phyloP scores from a whole-genome alignment of 2,329 filamentous ascomycete genomes.

The Aspergillus pseudoterreus region DNA sequence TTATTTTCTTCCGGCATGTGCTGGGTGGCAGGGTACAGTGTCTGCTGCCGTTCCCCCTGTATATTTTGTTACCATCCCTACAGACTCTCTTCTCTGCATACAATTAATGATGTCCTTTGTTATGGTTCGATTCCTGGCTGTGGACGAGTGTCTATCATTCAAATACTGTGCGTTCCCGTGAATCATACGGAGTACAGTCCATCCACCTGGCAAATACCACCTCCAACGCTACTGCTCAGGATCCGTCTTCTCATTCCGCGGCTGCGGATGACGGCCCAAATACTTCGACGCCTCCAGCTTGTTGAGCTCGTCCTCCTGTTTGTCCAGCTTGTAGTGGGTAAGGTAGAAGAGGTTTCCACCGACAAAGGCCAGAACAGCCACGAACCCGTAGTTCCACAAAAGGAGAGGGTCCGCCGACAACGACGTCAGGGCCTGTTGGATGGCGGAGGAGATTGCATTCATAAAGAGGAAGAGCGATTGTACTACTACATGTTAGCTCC shows the following conservation, averaged over 20 bases:
- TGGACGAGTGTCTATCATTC: too few species aligned
- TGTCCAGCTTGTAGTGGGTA: slow-evolving; percentile 60
- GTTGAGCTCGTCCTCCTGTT: slow-evolving; percentile 67
- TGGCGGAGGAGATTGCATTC: slow-evolving; percentile 63
- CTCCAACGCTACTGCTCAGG: background rate
- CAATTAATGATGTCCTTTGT: background rate
- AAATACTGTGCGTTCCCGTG: too few species aligned
- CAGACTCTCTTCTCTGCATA: slow-evolving; percentile 1
- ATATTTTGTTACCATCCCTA: background rate
- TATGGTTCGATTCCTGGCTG: background rate
- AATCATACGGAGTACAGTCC: too few species aligned
- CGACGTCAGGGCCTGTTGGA: slow-evolving; percentile 64
- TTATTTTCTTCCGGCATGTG: background rate
- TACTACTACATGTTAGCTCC: slow-evolving; percentile 38
- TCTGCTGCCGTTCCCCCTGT: background rate
- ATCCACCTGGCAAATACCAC: background rate
- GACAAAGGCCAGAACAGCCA: slow-evolving; percentile 60
- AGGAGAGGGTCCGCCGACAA: slow-evolving; percentile 63
- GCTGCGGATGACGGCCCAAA: slow-evolving; percentile 10
- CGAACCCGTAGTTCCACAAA: slow-evolving; percentile 68
- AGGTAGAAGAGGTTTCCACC: slow-evolving; percentile 66
- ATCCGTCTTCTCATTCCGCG: slow-evolving; percentile 4
- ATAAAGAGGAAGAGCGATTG: slow-evolving; percentile 65
- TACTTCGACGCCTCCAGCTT: slow-evolving; percentile 22
- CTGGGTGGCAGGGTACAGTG: background rate